A percentile compares a stretch with the other conserved stretches of the same genome.
These are phyloP conservation scores for Phytophthora brassicae DNA, from an alignment of 352 stramenopile genomes.

Conservation along the genomic window DNA sequence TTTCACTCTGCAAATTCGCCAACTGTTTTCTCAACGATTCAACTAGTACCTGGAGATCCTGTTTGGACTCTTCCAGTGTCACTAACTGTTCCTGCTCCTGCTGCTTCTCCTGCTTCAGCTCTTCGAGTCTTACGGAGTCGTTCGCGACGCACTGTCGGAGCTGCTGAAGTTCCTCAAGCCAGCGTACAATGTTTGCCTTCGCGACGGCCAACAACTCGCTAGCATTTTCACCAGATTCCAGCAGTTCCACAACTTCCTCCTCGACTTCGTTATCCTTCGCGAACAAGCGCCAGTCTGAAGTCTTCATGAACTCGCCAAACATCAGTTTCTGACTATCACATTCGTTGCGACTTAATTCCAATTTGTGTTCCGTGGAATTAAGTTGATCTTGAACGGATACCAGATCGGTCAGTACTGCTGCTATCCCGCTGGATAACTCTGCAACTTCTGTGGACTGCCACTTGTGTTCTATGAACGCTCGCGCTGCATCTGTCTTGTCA, in stretches of 20 bases:
- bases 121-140: conserved; percentile 10
- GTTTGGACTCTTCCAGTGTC: conserved; percentile 16
- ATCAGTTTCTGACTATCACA: conserved; percentile 13
- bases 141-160: conserved; percentile 11
- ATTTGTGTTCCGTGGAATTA: conserved; percentile 10
- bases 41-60: conserved; percentile 21
- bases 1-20: conserved; percentile 14
- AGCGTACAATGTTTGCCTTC: conserved; percentile 14
- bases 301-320: conserved; percentile 24
- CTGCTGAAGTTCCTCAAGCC: conserved; percentile 28
- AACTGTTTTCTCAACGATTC: conserved; percentile 34
- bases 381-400: conserved; percentile 19
- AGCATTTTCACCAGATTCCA: conserved; percentile 10
- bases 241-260: not conserved
- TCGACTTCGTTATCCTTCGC: conserved; percentile 19
- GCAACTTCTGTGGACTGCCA: conserved; percentile 25
- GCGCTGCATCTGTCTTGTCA: not conserved
- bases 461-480: conserved; percentile 1
- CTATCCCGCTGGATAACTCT: conserved; percentile 16
- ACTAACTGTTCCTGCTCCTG: conserved; percentile 16
- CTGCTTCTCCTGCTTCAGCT: conserved; percentile 22
- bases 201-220: conserved; percentile 18
- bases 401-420: conserved; percentile 11
- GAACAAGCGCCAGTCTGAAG: conserved; percentile 29
- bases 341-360: conserved; percentile 10